phyloP scores from a whole-genome alignment of 2,329 filamentous ascomycete species.

The Aspergillus ochraceoroseus region DNA sequence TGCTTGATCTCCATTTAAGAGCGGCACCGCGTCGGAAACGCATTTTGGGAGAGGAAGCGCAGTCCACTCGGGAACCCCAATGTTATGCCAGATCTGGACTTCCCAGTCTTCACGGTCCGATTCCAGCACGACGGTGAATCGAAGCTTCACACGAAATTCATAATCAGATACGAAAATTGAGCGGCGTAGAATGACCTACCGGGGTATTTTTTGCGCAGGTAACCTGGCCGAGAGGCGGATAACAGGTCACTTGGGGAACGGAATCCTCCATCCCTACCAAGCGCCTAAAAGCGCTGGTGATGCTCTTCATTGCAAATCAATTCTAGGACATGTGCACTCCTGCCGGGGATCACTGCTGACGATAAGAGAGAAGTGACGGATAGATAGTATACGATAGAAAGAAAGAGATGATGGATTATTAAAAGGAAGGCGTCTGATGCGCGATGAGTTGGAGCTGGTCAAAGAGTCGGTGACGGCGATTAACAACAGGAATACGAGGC shows the following conservation, averaged over 20 bases:
- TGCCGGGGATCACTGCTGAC: too few relatives aligned
- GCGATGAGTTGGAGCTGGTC: background rate
- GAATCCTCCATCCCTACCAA: conserved; percentile 44
- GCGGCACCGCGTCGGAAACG: conserved; percentile 24
- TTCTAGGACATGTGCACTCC: too few relatives aligned
- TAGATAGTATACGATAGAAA: too few relatives aligned
- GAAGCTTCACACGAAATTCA: conserved; percentile 36
- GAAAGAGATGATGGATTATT: too few relatives aligned
- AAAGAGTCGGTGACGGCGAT: too few relatives aligned
- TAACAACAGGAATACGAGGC: too few relatives aligned
- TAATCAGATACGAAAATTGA: background rate
- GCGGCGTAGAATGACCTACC: conserved; percentile 24
- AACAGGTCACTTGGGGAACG: conserved; percentile 56
- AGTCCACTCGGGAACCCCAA: conserved; percentile 54
- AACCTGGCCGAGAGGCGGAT: conserved; percentile 70
- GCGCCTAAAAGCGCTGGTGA: too few relatives aligned
- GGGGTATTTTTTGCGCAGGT: conserved; percentile 52
- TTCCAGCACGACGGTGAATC: conserved; percentile 66
- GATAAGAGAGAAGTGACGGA: too few relatives aligned
- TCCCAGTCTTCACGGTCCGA: conserved; percentile 63
- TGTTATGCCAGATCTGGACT: conserved; percentile 69
- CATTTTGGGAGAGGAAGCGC: conserved; percentile 53
- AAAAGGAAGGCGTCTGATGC: conserved; percentile 7
- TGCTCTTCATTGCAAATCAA: background rate
- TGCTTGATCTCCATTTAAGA: conserved; percentile 25